Percentiles rank a stretch among this genome's conserved stretches.
Conservation (phyloP, 495 filamentous ascomycete species). For the Penicillium alfredii region DNA sequence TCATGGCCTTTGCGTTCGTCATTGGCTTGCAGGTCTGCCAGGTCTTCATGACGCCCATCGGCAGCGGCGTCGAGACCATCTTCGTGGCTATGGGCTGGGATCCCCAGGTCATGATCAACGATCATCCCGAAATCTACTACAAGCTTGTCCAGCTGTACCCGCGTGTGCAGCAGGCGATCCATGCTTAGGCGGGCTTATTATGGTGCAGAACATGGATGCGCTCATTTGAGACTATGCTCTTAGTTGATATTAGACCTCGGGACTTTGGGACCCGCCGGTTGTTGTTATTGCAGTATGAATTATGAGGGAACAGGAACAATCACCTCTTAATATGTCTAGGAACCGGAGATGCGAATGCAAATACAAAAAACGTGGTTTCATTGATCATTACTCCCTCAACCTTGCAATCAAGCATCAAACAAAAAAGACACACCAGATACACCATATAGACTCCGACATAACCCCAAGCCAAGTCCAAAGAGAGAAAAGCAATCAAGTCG, state of each 20-base stretch:
- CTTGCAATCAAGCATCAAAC: no score
- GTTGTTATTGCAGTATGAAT: background rate
- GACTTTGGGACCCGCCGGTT: no score
- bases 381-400: conserved; percentile 17
- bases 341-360: no score
- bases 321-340: no score
- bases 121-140: conserved; percentile 75
- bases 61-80: conserved; percentile 62
- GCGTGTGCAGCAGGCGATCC: conserved; percentile 67
- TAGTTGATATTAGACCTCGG: no score
- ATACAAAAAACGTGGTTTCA: no score
- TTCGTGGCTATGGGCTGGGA: conserved; percentile 89
- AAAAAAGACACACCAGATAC: background rate
- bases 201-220: no score
- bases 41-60: conserved; percentile 75
- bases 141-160: conserved; percentile 76
- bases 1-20: conserved; percentile 78
- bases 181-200: conserved; percentile 40
- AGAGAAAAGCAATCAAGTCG: conserved; percentile 1
- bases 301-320: background rate
- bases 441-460: conserved; percentile 10
- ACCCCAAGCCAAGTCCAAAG: background rate
- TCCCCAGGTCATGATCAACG: conserved; percentile 73
- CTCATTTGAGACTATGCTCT: no score
- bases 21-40: conserved; percentile 84